Percentiles rank a stretch among this genome's conserved stretches.
Conservation (phyloP, 2,329 filamentous ascomycete genomes). For the Pezicula carpinea region DNA sequence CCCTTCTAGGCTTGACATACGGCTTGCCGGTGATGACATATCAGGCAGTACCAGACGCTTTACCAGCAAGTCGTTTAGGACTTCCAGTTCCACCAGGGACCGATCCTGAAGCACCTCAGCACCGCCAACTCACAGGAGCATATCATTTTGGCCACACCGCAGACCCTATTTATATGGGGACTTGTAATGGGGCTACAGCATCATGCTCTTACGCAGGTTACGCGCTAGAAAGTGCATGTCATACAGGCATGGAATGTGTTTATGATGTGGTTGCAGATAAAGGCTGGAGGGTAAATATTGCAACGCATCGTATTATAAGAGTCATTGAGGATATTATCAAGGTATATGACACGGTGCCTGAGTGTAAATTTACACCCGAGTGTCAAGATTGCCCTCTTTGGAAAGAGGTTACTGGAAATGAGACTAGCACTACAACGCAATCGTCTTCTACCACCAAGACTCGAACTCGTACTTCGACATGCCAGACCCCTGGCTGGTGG, state of each 20-base stretch:
- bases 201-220: constrained; percentile 90
- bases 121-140: constrained; percentile 66
- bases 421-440: constrained; percentile 61
- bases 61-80: constrained; percentile 79
- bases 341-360: constrained; percentile 75
- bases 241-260: constrained; percentile 80
- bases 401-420: constrained; percentile 74
- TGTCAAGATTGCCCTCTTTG: constrained; percentile 89
- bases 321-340: constrained; percentile 86
- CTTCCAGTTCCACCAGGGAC: constrained; percentile 79
- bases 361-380: constrained; percentile 69
- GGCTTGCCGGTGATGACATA: constrained; percentile 89
- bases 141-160: constrained; percentile 95
- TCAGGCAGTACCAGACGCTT: constrained; percentile 85
- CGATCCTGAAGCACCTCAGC: constrained; percentile 66
- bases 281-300: constrained; percentile 86
- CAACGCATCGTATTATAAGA: constrained; percentile 82
- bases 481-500: constrained; percentile 87
- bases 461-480: constrained; percentile 74
- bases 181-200: constrained; percentile 85
- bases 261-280: constrained; percentile 92
- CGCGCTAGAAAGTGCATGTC: constrained; percentile 88
- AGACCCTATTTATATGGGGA: constrained; percentile 91
- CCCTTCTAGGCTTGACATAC: constrained; percentile 86
- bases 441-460: constrained; percentile 56